Conservation (phyloP, 1,139 yeast genomes). For the Suzukiozyma palmioleophila region DNA sequence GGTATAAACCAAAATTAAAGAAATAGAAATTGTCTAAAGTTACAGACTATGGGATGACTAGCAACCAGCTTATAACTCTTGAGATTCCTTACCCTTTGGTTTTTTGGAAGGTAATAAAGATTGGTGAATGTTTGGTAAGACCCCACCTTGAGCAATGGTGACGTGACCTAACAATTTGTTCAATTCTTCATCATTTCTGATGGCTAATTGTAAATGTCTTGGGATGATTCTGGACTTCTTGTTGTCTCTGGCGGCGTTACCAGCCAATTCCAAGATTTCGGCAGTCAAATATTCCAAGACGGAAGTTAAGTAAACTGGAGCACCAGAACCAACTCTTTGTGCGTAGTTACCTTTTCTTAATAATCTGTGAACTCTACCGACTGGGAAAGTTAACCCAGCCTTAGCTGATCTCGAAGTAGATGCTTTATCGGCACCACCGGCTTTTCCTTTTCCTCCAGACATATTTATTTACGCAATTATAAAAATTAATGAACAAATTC, state of each 20-base stretch:
- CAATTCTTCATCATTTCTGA: constrained; percentile 52
- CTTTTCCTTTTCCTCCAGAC: constrained; percentile 56
- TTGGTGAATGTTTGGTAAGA: constrained; percentile 93
- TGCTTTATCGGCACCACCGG: constrained; percentile 50
- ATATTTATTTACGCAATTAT: constrained; percentile 15
- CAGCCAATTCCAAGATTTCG: constrained; percentile 53
- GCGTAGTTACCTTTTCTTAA: constrained; percentile 54
- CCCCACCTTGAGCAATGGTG: constrained; percentile 98
- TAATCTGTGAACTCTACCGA: constrained; percentile 53
- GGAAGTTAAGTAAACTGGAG: constrained; percentile 51
- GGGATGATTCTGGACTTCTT: constrained; percentile 55
- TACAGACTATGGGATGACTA: constrained; percentile 5
- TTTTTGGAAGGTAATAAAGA: constrained; percentile 94
- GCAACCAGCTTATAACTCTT: constrained; percentile 59
- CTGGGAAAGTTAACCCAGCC: constrained; percentile 55
- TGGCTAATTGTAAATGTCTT: constrained; percentile 51
- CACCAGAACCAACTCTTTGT: constrained; percentile 55
- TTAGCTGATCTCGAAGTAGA: constrained; percentile 51
- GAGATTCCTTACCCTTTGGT: constrained; percentile 75
- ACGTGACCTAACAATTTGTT: constrained; percentile 78
- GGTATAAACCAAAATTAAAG: constrained; percentile 1
- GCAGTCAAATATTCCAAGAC: constrained; percentile 51
- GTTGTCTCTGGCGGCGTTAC: constrained; percentile 57
- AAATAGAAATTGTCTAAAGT: background rate
- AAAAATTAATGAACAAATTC: background rate